phyloP scores from a whole-genome alignment of 495 filamentous ascomycete genomes.

The Glarea lozoyensis region DNA sequence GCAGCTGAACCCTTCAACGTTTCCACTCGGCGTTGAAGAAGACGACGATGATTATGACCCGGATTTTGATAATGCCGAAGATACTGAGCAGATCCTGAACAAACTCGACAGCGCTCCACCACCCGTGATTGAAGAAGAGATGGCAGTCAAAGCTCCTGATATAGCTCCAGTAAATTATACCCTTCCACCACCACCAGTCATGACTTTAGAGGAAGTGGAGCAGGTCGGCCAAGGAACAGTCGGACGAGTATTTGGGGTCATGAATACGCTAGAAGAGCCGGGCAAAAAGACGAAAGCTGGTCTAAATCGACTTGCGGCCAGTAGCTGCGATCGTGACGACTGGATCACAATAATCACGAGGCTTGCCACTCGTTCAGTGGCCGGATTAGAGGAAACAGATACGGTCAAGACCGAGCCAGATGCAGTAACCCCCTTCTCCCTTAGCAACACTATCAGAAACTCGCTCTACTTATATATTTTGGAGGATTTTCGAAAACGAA shows the following conservation, averaged over 20 bases:
- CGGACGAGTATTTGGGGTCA: conserved; percentile 65
- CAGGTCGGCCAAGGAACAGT: conserved; percentile 63
- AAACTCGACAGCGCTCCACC: conserved; percentile 58
- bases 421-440: conserved; percentile 19
- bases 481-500: conserved; percentile 80
- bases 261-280: conserved; percentile 54
- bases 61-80: conserved; percentile 64
- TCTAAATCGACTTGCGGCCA: conserved; percentile 76
- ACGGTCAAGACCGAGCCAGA: conserved; percentile 40
- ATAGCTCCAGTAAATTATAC: conserved; percentile 55
- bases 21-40: conserved; percentile 51
- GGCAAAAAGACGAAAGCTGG: conserved; percentile 53
- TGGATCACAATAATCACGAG: conserved; percentile 85
- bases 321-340: conserved; percentile 75
- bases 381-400: conserved; percentile 50
- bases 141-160: conserved; percentile 26
- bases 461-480: conserved; percentile 73
- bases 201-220: conserved; percentile 57
- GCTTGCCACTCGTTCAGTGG: conserved; percentile 70
- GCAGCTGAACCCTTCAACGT: conserved; percentile 36
- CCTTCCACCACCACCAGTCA: conserved; percentile 64
- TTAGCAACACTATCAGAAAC: conserved; percentile 67
- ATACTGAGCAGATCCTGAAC: conserved; percentile 62
- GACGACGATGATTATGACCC: conserved; percentile 89
- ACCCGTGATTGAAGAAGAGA: too few species aligned